Conservation (phyloP, 371 early-diverging fungal genomes). For the Agmasoma carcini region DNA sequence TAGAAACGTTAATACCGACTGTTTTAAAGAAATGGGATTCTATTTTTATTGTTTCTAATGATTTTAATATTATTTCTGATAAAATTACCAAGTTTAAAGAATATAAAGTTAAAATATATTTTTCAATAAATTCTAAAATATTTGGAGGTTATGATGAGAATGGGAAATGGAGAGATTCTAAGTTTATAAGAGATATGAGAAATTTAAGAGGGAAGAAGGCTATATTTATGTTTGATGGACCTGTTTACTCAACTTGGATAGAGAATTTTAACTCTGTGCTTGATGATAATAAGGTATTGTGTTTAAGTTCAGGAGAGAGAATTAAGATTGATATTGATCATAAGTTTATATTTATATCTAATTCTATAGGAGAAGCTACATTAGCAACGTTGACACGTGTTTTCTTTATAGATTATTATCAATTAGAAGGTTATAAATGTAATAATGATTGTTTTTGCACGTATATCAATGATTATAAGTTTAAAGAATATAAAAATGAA, state of each 20-base stretch:
- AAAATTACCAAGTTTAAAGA: no score
- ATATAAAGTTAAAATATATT: no score
- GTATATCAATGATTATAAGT: not conserved
- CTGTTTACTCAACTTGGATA: slow-evolving; percentile 96
- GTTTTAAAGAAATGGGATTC: no score
- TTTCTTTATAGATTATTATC: slow-evolving; percentile 95
- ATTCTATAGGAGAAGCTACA: slow-evolving; percentile 78
- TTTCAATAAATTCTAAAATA: slow-evolving; percentile 75
- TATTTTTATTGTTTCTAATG: no score
- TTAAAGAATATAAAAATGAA: not conserved
- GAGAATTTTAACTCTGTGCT: slow-evolving; percentile 78
- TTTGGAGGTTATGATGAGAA: slow-evolving; percentile 84
- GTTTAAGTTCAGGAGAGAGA: slow-evolving; percentile 82
- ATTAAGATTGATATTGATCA: slow-evolving; percentile 78
- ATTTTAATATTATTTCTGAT: no score
- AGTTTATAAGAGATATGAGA: slow-evolving; percentile 77
- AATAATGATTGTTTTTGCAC: not conserved
- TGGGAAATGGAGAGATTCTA: slow-evolving; percentile 95
- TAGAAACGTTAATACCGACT: no score
- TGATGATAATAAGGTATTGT: slow-evolving; percentile 65
- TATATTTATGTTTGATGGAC: slow-evolving; percentile 97
- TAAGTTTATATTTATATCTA: slow-evolving; percentile 95
- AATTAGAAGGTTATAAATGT: slow-evolving; percentile 49
- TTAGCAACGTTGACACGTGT: slow-evolving; percentile 91
- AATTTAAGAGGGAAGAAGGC: slow-evolving; percentile 81